These are phyloP conservation scores for Rhynchospora tenuis DNA, from an alignment of 176 grass and related monocot genomes.

Conservation along the genomic window DNA sequence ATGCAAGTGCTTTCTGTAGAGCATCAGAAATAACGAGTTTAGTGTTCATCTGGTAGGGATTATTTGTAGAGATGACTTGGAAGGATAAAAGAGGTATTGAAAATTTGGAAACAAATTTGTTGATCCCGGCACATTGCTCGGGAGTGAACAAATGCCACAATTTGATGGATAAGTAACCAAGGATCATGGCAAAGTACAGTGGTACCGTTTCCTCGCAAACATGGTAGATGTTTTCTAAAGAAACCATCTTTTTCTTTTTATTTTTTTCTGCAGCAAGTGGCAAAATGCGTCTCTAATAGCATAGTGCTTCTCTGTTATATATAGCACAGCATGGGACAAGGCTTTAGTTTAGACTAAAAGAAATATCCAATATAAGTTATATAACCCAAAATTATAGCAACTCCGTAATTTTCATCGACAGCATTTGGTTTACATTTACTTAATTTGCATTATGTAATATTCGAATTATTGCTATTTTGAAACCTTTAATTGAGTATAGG, in stretches of 20 bases:
- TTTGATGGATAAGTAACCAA: constrained; percentile 90
- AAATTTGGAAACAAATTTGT: constrained; percentile 83
- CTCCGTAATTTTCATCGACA: not conserved
- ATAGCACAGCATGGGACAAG: not conserved
- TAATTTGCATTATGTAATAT: no score
- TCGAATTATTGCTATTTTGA: no score
- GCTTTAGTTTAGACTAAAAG: constrained; percentile 6
- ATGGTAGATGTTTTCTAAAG: constrained; percentile 62
- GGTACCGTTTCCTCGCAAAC: constrained; percentile 72
- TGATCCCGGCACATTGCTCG: constrained; percentile 81
- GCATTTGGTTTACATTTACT: no score
- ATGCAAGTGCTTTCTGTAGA: constrained; percentile 57
- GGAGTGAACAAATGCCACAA: constrained; percentile 83
- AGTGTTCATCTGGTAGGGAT: constrained; percentile 77
- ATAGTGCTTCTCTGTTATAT: constrained; percentile 20
- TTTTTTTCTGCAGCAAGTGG: constrained; percentile 37
- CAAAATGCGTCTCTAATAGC: constrained; percentile 28
- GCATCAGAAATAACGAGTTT: constrained; percentile 75
- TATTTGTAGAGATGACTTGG: constrained; percentile 79
- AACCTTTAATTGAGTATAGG: no score
- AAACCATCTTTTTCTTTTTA: constrained; percentile 50
- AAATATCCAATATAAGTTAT: not conserved
- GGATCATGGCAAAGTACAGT: constrained; percentile 75
- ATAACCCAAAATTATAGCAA: not conserved
- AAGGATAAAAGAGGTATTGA: constrained; percentile 93